Conservation (phyloP, 2,329 filamentous ascomycete genomes). For the Stagonosporopsis rhizophila region DNA sequence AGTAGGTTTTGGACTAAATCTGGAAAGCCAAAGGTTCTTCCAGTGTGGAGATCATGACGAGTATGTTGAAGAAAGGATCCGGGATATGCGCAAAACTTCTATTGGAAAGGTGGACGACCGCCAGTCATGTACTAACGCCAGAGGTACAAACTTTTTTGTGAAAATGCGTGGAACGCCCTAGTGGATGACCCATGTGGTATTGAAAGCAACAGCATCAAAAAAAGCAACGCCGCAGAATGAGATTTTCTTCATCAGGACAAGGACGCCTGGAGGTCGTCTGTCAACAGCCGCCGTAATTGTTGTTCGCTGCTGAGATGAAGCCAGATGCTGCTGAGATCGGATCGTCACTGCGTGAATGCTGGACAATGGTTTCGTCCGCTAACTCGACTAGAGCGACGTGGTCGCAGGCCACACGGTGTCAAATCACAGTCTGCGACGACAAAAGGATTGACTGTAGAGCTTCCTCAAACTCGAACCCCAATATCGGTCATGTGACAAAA, state of each 20-base stretch:
- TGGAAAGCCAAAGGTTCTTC: conserved; percentile 34
- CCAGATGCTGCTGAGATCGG: conserved; percentile 62
- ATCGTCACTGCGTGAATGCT: conserved; percentile 60
- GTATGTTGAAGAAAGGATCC: conserved; percentile 30
- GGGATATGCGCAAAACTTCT: conserved; percentile 31
- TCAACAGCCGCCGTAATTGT: conserved; percentile 61
- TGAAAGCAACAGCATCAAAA: conserved; percentile 32
- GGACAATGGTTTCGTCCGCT: conserved; percentile 54
- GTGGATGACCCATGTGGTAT: conserved; percentile 24
- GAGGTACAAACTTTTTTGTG: conserved; percentile 40
- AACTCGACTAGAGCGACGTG: conserved; percentile 62
- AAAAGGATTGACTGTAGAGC: conserved; percentile 68
- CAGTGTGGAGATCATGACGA: conserved; percentile 32
- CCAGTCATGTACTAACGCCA: conserved; percentile 43
- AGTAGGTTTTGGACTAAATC: not conserved
- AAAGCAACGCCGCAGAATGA: conserved; percentile 19
- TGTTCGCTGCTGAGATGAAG: conserved; percentile 65
- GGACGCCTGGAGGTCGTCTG: conserved; percentile 58
- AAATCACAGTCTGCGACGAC: conserved; percentile 57
- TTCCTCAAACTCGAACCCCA: conserved; percentile 69
- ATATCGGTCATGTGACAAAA: conserved; percentile 57
- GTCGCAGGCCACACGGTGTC: conserved; percentile 61
- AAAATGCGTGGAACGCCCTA: conserved; percentile 33
- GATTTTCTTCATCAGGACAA: conserved; percentile 46
- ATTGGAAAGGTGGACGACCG: conserved; percentile 31